Evolutionary conservation across 345 rosid genomes (phyloP), one percentile per base, ranked within the genome.

Genomic region (Carallia brachiata): DNA sequence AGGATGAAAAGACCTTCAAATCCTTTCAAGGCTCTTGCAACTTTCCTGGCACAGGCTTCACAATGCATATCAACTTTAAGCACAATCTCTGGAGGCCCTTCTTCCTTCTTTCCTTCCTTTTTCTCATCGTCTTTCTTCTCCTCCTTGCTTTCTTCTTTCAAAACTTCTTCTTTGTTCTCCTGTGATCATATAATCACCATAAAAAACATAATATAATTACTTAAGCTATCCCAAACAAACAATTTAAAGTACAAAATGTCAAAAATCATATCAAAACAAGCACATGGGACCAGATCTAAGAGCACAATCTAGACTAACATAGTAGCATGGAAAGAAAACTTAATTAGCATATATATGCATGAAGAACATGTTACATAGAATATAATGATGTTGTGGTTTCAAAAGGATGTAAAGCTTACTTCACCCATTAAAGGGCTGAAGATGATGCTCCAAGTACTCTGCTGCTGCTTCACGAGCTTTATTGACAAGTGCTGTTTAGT

Each of bases 51-150:
- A 68, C 96, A 89, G 30, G 92, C 96, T 78, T 87, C 84, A 70
- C 91, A 89, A 72, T 89, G 92, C 96, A 89, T 89, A 61, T 87
- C 90, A 73, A 89, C 91, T 72, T 86, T 89, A 78, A 89, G 86
- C 1, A 89, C 86, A 70, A 89, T 87, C 79, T 84, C 89, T 10
- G 82, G 80, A 40, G 79, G 61, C 62, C 69, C 82, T 39, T 84
- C 86, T 59, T 73, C 78, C 37, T 72, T 75, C 68, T 74, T 64
- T 39, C 82, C 86, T 59, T 73, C 67, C 23, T 75, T 50, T 53
- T 74, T 65, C 28, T 70, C 69, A 16, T 77, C 68, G 40, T 76
- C 69, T 7, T 68, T 63, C 50, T 48, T 68, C 48, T 65, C 73
- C 2, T 73, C 66, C 55, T 70, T 68, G 12, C 1, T 72, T 57